Evolutionary conservation across 2,329 filamentous ascomycete genomes (phyloP), one percentile per base, ranked within the genome.

Genomic region (Xylaria sp.): DNA sequence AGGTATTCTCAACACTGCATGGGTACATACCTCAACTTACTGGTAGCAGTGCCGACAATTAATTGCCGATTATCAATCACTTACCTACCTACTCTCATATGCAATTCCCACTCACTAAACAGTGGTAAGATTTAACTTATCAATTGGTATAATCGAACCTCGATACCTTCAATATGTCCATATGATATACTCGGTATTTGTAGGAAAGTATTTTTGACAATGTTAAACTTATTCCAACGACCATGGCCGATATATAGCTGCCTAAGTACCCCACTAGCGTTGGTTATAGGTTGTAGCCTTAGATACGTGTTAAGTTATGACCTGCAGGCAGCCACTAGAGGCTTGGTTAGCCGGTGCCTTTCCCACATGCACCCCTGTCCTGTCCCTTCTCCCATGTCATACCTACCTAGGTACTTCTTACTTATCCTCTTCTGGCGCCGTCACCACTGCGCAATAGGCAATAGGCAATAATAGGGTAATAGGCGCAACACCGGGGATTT

Each of bases 401-500:
- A n/a, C 12, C 12, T n/a, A n/a, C n/a, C n/a, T n/a, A n/a, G n/a
- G n/a, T n/a, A n/a, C n/a, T n/a, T n/a, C n/a, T n/a, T n/a, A n/a
- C n/a, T 10, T 52, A 25, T 52, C n/a, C 57, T n/a, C 28, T 60
- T 18, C 9, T 31, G 43, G 23, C 10, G 3, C 43, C 56, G 49
- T 68, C 61, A 64, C 61, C 56, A 64, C 48, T 67, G 56, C 56
- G 49, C 61, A 64, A 64, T 55, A 55, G 20, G 49, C 15, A 54
- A 13, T 25, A 23, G 46, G 46, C 9, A 48, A 7, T 18, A 4
- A 7, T 18, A 18, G n/a, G 8, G 23, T 33, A 8, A 59, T 48
- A 56, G 31, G 46, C 51, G 51, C 59, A 67, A 15, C 55, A 60
- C 54, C 56, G 41, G 56, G 36, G 48, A 13, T 15, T 25, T 61